Conservation (phyloP, 2,329 filamentous ascomycete genomes). For the Colletotrichum sidae region DNA sequence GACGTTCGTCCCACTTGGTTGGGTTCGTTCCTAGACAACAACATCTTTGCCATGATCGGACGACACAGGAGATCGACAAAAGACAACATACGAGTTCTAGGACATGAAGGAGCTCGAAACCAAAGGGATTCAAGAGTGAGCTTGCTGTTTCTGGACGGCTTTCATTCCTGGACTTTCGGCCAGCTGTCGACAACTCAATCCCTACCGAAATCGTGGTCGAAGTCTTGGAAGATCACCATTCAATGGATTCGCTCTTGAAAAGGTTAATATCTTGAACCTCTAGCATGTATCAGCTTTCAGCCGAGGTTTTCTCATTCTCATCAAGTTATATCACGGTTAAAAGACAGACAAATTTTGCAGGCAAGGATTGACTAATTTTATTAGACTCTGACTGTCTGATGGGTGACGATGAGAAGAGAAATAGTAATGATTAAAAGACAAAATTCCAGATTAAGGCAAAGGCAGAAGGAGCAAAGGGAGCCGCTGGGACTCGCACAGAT, state of each 20-base stretch:
- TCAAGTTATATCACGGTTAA: too few species aligned
- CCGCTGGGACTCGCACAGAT: conserved; percentile 20
- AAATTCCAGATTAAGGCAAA: conserved; percentile 21
- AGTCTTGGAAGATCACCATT: too few species aligned
- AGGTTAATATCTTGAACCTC: not conserved
- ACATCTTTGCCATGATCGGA: not conserved
- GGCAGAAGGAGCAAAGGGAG: conserved; percentile 5
- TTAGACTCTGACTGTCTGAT: not conserved
- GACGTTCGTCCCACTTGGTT: conserved; percentile 19
- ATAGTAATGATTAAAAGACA: conserved; percentile 29
- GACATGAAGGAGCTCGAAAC: not conserved
- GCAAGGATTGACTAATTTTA: conserved; percentile 32
- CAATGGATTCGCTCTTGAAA: too few species aligned
- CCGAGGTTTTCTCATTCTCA: too few species aligned
- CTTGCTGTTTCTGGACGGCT: not conserved
- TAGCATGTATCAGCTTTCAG: not conserved
- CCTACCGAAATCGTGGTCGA: too few species aligned
- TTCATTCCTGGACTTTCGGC: too few species aligned
- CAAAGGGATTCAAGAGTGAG: not conserved
- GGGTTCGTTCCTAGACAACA: not conserved
- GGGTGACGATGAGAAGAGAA: conserved; percentile 25
- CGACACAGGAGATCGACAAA: not conserved
- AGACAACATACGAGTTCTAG: not conserved
- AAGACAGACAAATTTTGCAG: not conserved
- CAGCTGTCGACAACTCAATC: too few species aligned